Base-by-base conservation (phyloP, 2,329 filamentous ascomycete species). In the Arthrobotrys pseudoclavata region DNA sequence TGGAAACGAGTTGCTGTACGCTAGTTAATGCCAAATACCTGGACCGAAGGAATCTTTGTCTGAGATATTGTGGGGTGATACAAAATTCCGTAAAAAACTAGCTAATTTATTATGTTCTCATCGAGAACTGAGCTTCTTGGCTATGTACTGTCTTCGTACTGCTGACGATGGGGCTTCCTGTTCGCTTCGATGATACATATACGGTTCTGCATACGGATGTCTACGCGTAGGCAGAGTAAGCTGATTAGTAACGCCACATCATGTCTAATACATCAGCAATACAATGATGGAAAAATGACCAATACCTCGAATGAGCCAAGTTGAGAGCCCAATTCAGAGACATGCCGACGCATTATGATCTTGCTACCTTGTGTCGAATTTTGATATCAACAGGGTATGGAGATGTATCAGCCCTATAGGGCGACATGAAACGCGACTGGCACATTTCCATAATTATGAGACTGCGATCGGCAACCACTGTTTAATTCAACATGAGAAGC, bases 331-430 rank as follows among this genome's bases (percentile, higher is more conserved):
- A n/a, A 20, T 31, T 34, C 18, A 22, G 29, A 37, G 24, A n/a
- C 6, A 57, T 57, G 22, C 18, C 22, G 24, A 37, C 15, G 26
- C 6, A 53, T 18, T 29, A n/a, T 9, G 24, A 10, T 3, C 24
- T 31, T 13, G 24, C 15, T n/a, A 53, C 26, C 24, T 29, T 31
- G 13, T 7, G 15, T 10, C 13, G 13, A 31, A 31, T 31, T 13
- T 26, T 4, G 24, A 29, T n/a, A 13, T 29, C 50, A 4, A 18
- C 26, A 31, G 50, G 24, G 50, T 53, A 15, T 24, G 34, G 18
- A 9, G 31, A 1, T 42, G 52, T 60, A 60, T 60, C 55, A 60
- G 55, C 55, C 55, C 55, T 60, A 60, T 42, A 60, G 55, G 55
- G 55, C 34, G n/a, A 5, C 12, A 45, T n/a, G 29, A 57, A 57